phyloP scores from a whole-genome alignment of 768 basidiomycete species.

The Mycena vitilis region DNA sequence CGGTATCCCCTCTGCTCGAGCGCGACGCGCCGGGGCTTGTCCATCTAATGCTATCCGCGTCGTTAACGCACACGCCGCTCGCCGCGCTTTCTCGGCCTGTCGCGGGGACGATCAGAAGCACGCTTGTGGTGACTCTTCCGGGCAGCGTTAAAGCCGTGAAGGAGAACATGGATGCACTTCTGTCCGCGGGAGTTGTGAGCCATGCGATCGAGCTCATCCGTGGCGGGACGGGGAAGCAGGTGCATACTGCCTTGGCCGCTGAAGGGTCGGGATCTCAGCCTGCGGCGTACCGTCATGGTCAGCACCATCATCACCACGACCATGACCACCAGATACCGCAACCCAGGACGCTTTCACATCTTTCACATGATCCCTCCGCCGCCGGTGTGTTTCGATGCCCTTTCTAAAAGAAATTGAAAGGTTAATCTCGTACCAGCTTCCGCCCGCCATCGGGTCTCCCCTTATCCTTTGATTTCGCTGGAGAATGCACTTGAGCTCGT shows the following conservation, averaged over 20 bases:
- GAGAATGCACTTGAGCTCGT: constrained; percentile 73
- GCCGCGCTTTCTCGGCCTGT: constrained; percentile 88
- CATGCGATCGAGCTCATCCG: constrained; percentile 81
- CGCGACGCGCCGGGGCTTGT: constrained; percentile 78
- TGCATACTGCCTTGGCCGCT: constrained; percentile 64
- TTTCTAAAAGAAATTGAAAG: constrained; percentile 2
- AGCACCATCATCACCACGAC: constrained; percentile 41
- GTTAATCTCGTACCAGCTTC: constrained; percentile 59
- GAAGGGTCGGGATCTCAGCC: constrained; percentile 30
- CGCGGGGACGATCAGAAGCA: constrained; percentile 75
- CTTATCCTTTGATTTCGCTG: constrained; percentile 77
- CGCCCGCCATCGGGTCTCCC: constrained; percentile 79
- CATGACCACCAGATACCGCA: constrained; percentile 57
- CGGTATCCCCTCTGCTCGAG: constrained; percentile 72
- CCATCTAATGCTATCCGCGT: constrained; percentile 75
- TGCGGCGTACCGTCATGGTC: constrained; percentile 8
- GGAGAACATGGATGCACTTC: constrained; percentile 76
- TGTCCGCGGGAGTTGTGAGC: constrained; percentile 66
- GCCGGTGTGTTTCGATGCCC: constrained; percentile 61
- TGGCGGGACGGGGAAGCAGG: constrained; percentile 71
- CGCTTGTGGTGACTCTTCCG: constrained; percentile 83
- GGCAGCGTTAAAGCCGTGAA: constrained; percentile 88
- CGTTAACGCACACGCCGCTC: constrained; percentile 79
- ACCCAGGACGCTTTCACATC: constrained; percentile 72
- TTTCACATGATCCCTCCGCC: constrained; percentile 77